Evolutionary conservation across 176 grass and related monocot species (phyloP), one percentile per base, ranked within the genome.

Genomic region (Dendrocalamus sinicus): DNA sequence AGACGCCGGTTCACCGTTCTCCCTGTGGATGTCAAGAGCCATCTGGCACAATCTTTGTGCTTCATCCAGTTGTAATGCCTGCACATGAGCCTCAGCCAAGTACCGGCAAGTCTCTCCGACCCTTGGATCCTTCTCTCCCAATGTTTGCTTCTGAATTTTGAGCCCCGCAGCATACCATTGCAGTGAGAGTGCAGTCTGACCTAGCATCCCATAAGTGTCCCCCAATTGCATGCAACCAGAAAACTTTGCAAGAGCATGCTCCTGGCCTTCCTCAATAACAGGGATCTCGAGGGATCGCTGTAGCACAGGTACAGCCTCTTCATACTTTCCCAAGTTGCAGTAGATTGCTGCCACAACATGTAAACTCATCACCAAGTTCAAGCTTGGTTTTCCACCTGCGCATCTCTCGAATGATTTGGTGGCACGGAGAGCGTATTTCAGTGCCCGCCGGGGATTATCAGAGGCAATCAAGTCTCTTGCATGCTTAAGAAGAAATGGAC

Each of bases 401-500:
- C 93, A 98, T 84, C 93, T 98, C 81, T 98, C 96, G 12, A 98
- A 98, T 11, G 93, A 95, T 17, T 88, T 98, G n/a, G 84, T 87
- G 19, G 96, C 96, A 83, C 93, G 92, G 37, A 94, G 89, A 75
- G 96, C 96, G 58, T 95, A 98, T 71, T 95, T 95, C 81, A 98
- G 46, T 28, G 96, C 96, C 52, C 93, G 86, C 1, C 92, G 76
- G 8, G 91, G 77, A 69, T 98, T 98, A 48, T 98, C 93, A 0
- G 96, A 93, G 83, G 94, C 84, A 86, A 98, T 92, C 91, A 98
- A 89, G 62, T 98, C 93, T 75, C 93, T 89, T 19, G 93, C 93
- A 75, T 94, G 96, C 84, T 98, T 98, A 77, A 98, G 91, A 87
- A 98, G 91, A 92, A 98, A 98, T 9, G 93, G 96, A 48, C 96